phyloP scores from a whole-genome alignment of 108 stramenopile genomes.

The Seminavis robusta region DNA sequence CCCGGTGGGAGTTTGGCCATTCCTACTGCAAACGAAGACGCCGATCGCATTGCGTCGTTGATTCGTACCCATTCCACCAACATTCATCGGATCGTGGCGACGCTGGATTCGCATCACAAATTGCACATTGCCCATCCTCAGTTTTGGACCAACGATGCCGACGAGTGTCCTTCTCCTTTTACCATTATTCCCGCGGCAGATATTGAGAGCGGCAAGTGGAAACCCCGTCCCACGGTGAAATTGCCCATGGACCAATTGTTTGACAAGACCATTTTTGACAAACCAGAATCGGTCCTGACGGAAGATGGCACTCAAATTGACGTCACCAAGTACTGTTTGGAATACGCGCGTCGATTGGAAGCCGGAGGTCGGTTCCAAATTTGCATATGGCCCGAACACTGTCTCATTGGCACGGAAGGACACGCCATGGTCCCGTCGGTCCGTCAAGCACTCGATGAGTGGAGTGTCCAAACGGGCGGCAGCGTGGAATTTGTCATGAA shows the following conservation, averaged over 20 bases:
- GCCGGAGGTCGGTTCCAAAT: slow-evolving; percentile 63
- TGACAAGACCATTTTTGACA: slow-evolving; percentile 27
- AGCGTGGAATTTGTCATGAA: slow-evolving; percentile 73
- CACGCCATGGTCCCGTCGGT: slow-evolving; percentile 61
- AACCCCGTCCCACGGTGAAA: slow-evolving; percentile 38
- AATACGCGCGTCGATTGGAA: slow-evolving; percentile 72
- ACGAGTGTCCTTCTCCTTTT: slow-evolving; percentile 73
- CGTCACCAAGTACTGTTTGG: slow-evolving; percentile 40
- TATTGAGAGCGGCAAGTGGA: slow-evolving; percentile 58
- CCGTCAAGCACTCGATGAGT: slow-evolving; percentile 57
- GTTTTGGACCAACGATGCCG: slow-evolving; percentile 64
- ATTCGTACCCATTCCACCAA: slow-evolving; percentile 35
- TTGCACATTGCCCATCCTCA: slow-evolving; percentile 91
- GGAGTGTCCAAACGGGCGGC: slow-evolving; percentile 55
- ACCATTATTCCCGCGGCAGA: slow-evolving; percentile 76
- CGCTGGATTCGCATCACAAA: slow-evolving; percentile 88
- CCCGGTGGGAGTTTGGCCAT: slow-evolving; percentile 90
- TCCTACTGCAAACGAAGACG: slow-evolving; percentile 78
- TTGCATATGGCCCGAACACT: slow-evolving; percentile 97
- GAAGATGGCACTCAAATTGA: slow-evolving; percentile 30
- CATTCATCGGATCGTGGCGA: slow-evolving; percentile 83
- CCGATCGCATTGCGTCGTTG: slow-evolving; percentile 67
- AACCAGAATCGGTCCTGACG: slow-evolving; percentile 6
- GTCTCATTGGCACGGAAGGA: slow-evolving; percentile 78
- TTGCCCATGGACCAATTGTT: slow-evolving; percentile 14